Evolutionary conservation across 257 asterid genomes (phyloP).

Genomic region (Solanum dulcamara): DNA sequence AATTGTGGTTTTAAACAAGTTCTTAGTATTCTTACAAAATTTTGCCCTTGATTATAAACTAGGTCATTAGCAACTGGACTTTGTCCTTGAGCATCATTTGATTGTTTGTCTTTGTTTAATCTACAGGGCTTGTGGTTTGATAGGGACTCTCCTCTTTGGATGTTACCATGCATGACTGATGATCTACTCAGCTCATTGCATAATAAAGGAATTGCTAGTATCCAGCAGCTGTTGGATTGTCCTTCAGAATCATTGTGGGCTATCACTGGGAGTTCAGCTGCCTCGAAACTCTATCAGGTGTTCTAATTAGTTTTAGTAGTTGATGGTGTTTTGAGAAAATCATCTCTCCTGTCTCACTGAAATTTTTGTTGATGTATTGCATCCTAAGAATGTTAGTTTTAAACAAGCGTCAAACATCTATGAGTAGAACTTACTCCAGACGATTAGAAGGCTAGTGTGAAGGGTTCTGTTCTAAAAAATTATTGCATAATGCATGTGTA

Average conservation of each 20-base stretch:
- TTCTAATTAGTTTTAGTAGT: slow-evolving; percentile 6
- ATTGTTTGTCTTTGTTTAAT: slow-evolving; percentile 1
- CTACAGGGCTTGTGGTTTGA: slow-evolving; percentile 76
- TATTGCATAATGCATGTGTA: not conserved
- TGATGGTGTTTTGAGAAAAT: not conserved
- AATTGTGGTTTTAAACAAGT: not conserved
- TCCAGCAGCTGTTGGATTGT: slow-evolving; percentile 61
- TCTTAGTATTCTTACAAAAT: not conserved
- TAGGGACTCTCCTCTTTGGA: slow-evolving; percentile 61
- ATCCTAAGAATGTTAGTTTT: not conserved
- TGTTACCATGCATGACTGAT: slow-evolving; percentile 84
- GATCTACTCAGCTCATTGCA: slow-evolving; percentile 47
- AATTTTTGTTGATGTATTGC: not conserved
- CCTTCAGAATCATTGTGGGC: slow-evolving; percentile 31
- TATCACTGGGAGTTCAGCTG: slow-evolving; percentile 31
- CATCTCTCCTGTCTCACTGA: not conserved
- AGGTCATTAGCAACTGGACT: not conserved
- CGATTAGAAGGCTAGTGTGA: not conserved
- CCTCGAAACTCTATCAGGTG: slow-evolving; percentile 72
- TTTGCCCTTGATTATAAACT: not conserved
- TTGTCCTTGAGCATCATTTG: not conserved
- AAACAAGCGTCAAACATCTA: not conserved
- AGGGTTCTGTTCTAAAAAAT: not conserved
- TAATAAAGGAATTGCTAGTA: slow-evolving; percentile 48
- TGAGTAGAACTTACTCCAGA: not conserved